These are phyloP conservation scores for Penicillium steckii DNA, from an alignment of 495 filamentous ascomycete genomes.

Conservation along the genomic window DNA sequence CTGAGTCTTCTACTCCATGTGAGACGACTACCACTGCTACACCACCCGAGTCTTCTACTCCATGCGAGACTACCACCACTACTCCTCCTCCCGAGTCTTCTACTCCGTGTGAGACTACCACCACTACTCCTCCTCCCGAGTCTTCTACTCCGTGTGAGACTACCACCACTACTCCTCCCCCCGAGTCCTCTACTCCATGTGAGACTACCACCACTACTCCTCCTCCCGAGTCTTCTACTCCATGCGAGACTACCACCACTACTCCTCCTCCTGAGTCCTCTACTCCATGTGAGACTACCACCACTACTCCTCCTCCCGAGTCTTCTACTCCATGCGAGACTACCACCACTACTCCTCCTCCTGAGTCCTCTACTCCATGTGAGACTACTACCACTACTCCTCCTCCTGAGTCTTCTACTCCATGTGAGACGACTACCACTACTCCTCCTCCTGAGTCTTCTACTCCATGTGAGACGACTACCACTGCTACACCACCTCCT, in stretches of 20 bases:
- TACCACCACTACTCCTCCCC: neutral
- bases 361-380: constrained; percentile 7
- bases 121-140: neutral
- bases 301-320: constrained; percentile 4
- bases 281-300: constrained; percentile 19
- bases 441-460: constrained; percentile 1
- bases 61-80: neutral
- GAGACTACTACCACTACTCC: constrained; percentile 12
- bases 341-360: constrained; percentile 5
- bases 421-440: constrained; percentile 4
- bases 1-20: neutral
- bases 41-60: neutral
- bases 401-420: neutral
- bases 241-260: constrained; percentile 14
- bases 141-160: constrained; percentile 2
- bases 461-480: constrained; percentile 12
- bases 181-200: neutral
- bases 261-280: constrained; percentile 7
- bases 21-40: neutral
- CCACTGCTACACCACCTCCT: constrained; percentile 3
- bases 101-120: constrained; percentile 4
- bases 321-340: constrained; percentile 18
- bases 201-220: constrained; percentile 9
- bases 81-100: constrained; percentile 1
- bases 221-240: constrained; percentile 7